Evolutionary conservation across 768 basidiomycete species (phyloP).

Genomic region (Auriscalpium vulgare): DNA sequence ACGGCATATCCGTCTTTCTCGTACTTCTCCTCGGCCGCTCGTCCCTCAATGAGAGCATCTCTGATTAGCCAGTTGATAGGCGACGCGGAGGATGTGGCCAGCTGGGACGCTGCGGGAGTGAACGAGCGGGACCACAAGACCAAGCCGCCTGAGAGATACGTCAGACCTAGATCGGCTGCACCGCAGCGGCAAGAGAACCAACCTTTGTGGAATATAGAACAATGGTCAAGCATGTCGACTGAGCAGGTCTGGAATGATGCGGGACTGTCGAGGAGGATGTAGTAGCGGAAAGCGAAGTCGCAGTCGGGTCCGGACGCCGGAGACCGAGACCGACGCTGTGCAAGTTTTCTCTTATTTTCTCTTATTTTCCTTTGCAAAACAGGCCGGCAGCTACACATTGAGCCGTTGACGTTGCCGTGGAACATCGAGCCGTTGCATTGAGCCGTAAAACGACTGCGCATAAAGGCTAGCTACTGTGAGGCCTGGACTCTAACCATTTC

Average conservation of each 20-base stretch:
- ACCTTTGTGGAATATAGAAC: constrained; percentile 94
- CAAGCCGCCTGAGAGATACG: constrained; percentile 58
- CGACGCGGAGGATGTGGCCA: constrained; percentile 64
- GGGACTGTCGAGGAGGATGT: neutral
- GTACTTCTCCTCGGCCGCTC: constrained; percentile 72
- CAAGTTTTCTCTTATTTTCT: constrained; percentile 6
- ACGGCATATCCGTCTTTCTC: constrained; percentile 94
- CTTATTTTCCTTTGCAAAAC: constrained; percentile 24
- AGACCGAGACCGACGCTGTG: neutral
- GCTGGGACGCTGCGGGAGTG: constrained; percentile 72
- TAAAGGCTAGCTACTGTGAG: too few relatives aligned
- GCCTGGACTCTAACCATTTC: constrained; percentile 57
- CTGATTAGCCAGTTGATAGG: constrained; percentile 86
- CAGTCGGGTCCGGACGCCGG: neutral
- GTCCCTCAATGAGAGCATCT: constrained; percentile 87
- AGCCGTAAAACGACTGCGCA: too few relatives aligned
- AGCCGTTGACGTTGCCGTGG: too few relatives aligned
- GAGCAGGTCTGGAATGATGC: neutral
- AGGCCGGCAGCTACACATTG: too few relatives aligned
- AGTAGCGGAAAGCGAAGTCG: neutral
- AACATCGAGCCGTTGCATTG: too few relatives aligned
- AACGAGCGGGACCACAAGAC: constrained; percentile 95
- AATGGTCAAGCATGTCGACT: constrained; percentile 79
- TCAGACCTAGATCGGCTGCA: constrained; percentile 1
- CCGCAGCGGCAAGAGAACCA: neutral